Conservation (phyloP, 768 basidiomycete species). For the Ephemerocybe angulata region DNA sequence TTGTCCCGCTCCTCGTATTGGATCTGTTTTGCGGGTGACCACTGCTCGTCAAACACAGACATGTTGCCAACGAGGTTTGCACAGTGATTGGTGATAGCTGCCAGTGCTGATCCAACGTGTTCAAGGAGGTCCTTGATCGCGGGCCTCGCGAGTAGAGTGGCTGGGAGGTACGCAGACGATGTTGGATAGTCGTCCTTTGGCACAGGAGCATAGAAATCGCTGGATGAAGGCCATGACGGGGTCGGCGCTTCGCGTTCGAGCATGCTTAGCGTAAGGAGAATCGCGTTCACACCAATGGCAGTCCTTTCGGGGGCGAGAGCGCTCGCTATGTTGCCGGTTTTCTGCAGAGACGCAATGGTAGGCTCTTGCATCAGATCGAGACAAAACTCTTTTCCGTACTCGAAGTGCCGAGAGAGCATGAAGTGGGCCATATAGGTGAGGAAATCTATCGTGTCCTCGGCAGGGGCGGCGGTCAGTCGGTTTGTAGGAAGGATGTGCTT, state of each 20-base stretch:
- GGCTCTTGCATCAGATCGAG: conserved; percentile 78
- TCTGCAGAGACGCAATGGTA: conserved; percentile 39
- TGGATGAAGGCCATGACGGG: conserved; percentile 76
- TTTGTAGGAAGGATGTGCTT: conserved; percentile 79
- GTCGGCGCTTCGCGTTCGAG: conserved; percentile 67
- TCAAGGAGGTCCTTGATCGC: conserved; percentile 74
- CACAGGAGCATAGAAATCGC: conserved; percentile 58
- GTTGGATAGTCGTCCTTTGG: conserved; percentile 65
- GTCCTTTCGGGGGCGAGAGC: conserved; percentile 68
- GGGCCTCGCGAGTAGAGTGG: conserved; percentile 52
- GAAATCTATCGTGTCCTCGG: conserved; percentile 74
- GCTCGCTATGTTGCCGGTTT: conserved; percentile 37
- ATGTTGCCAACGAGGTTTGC: conserved; percentile 66
- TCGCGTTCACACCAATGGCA: conserved; percentile 71
- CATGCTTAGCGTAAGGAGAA: conserved; percentile 64
- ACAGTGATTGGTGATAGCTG: conserved; percentile 54
- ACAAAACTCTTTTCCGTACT: conserved; percentile 80
- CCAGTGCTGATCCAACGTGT: conserved; percentile 54
- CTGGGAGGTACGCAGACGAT: conserved; percentile 60
- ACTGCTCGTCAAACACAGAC: conserved; percentile 84
- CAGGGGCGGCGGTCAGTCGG: conserved; percentile 53
- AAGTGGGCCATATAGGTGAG: conserved; percentile 81
- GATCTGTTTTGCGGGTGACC: conserved; percentile 56
- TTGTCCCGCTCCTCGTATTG: conserved; percentile 70
- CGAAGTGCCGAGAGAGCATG: conserved; percentile 76